phyloP scores from a whole-genome alignment of 2,329 filamentous ascomycete genomes.

The Beauveria brongniartii region DNA sequence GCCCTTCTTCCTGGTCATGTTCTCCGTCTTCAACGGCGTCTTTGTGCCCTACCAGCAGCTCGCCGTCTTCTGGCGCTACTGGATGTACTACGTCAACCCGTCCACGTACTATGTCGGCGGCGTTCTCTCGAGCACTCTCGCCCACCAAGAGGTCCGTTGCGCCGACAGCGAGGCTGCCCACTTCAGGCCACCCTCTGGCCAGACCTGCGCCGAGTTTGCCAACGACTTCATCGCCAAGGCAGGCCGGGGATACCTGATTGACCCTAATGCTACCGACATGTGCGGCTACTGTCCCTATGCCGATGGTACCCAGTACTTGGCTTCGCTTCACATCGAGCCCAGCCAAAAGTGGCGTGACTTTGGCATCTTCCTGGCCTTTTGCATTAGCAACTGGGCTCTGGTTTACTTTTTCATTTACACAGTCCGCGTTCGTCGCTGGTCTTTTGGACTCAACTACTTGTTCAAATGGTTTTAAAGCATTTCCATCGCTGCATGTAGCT shows the following conservation, averaged over 20 bases:
- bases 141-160: conserved; percentile 42
- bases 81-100: conserved; percentile 61
- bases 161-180: conserved; percentile 27
- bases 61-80: conserved; percentile 65
- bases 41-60: conserved; percentile 59
- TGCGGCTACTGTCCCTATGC: conserved; percentile 66
- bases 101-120: conserved; percentile 66
- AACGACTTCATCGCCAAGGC: conserved; percentile 43
- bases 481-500: not conserved
- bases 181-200: conserved; percentile 54
- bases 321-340: conserved; percentile 40
- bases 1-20: conserved; percentile 76
- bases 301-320: conserved; percentile 52
- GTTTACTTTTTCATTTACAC: conserved; percentile 72
- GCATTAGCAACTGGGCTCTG: conserved; percentile 60
- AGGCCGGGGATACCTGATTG: conserved; percentile 52
- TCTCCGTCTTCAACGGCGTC: conserved; percentile 69
- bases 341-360: conserved; percentile 62
- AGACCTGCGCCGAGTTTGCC: conserved; percentile 60
- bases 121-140: conserved; percentile 55
- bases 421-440: conserved; percentile 10
- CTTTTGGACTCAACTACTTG: conserved; percentile 7
- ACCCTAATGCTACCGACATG: conserved; percentile 45
- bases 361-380: conserved; percentile 65
- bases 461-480: conserved; percentile 9